Conservation (phyloP, 2,329 filamentous ascomycete species). For the Xylariaceae sp. region DNA sequence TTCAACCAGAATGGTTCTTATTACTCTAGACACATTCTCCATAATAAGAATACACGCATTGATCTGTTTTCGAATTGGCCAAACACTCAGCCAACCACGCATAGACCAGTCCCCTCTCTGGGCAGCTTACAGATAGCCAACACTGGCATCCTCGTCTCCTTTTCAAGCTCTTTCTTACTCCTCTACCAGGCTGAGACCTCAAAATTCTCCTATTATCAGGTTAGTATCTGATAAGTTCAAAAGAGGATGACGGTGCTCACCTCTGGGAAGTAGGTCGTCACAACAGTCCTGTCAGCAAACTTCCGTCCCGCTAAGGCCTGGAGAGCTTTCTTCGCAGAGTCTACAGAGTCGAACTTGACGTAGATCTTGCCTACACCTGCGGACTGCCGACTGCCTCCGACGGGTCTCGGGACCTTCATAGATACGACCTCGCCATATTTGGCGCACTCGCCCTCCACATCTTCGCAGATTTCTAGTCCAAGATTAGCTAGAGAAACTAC, state of each 20-base stretch:
- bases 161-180: conserved; percentile 7
- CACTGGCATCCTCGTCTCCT: conserved; percentile 1
- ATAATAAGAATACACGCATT: conserved; percentile 20
- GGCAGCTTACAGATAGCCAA: conserved; percentile 10
- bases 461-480: conserved; percentile 83
- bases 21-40: too few relatives aligned
- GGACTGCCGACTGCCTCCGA: conserved; percentile 75
- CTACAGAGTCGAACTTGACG: conserved; percentile 81
- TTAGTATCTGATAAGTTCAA: conserved; percentile 35
- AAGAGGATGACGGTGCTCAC: conserved; percentile 41
- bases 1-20: too few relatives aligned
- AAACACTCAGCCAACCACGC: too few relatives aligned
- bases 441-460: conserved; percentile 85
- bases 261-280: conserved; percentile 95
- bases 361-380: conserved; percentile 96
- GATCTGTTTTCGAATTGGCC: too few relatives aligned
- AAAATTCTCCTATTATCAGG: conserved; percentile 73
- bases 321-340: conserved; percentile 78
- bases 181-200: conserved; percentile 82
- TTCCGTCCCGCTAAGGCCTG: conserved; percentile 90
- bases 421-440: conserved; percentile 84
- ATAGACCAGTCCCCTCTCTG: conserved; percentile 2
- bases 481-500: conserved; percentile 34
- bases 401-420: conserved; percentile 89
- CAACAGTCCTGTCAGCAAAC: conserved; percentile 93